phyloP scores from a whole-genome alignment of 169 alveolate species.

The Cryptosporidium bovis region DNA sequence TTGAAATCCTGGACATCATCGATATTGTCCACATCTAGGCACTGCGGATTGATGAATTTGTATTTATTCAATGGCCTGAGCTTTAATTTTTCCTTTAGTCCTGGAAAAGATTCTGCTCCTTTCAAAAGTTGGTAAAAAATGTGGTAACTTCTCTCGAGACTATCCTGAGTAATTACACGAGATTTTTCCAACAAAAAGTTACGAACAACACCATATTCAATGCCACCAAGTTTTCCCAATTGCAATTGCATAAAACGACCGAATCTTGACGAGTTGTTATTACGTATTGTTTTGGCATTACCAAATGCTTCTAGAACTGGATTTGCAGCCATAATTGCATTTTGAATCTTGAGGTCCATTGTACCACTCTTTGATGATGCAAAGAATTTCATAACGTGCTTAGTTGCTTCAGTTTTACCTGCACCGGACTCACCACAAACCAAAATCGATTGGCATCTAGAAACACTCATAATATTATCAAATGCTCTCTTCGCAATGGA shows the following conservation, averaged over 20 bases:
- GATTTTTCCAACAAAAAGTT: constrained; percentile 96
- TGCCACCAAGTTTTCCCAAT: constrained; percentile 89
- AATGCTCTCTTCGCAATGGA: constrained; percentile 89
- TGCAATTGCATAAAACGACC: constrained; percentile 95
- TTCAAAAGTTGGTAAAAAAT: constrained; percentile 94
- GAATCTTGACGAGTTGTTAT: constrained; percentile 97
- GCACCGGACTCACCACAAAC: constrained; percentile 99
- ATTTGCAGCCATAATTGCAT: constrained; percentile 93
- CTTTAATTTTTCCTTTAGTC: constrained; percentile 82
- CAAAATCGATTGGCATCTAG: constrained; percentile 90
- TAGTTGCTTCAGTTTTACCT: constrained; percentile 99
- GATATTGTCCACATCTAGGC: constrained; percentile 89
- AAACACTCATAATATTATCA: constrained; percentile 80
- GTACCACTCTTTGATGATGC: constrained; percentile 85
- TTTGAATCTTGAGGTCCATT: constrained; percentile 81
- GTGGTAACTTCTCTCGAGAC: constrained; percentile 95
- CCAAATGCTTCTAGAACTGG: constrained; percentile 99
- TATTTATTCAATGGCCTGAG: constrained; percentile 82
- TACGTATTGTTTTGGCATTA: constrained; percentile 97
- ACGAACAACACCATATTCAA: constrained; percentile 90
- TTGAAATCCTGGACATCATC: constrained; percentile 94
- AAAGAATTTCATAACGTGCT: constrained; percentile 91
- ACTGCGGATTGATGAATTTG: constrained; percentile 86
- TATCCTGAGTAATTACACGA: constrained; percentile 93
- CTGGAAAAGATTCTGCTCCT: constrained; percentile 87